These are phyloP conservation scores for Trifolium repens DNA, from an alignment of 306 rosid species.

Conservation along the genomic window DNA sequence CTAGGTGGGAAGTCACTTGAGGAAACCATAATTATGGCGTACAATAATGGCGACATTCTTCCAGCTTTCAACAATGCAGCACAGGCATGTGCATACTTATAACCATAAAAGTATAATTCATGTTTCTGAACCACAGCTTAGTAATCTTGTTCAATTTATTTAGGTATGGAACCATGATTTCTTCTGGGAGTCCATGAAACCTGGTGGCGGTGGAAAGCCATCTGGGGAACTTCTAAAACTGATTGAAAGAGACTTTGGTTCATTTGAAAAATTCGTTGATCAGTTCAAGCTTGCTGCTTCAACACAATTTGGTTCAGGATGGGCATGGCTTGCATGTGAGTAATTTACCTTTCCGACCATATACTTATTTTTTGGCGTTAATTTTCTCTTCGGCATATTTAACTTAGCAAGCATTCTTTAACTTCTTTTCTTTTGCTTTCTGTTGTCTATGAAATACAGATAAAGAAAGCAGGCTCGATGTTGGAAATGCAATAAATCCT, in stretches of 20 bases:
- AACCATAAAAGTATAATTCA: not conserved
- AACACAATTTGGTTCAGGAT: slow-evolving; percentile 95
- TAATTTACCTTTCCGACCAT: slow-evolving; percentile 28
- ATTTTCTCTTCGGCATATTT: slow-evolving; percentile 27
- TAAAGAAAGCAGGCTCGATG: slow-evolving; percentile 68
- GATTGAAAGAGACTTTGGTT: slow-evolving; percentile 87
- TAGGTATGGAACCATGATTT: slow-evolving; percentile 95
- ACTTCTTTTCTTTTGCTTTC: not conserved
- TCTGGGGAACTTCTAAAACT: slow-evolving; percentile 80
- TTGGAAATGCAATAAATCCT: slow-evolving; percentile 79
- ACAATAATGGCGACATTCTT: slow-evolving; percentile 80
- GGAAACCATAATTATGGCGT: slow-evolving; percentile 55
- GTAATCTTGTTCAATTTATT: slow-evolving; percentile 24
- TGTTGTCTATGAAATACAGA: slow-evolving; percentile 45
- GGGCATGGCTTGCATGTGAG: slow-evolving; percentile 98
- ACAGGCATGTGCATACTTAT: slow-evolving; percentile 56
- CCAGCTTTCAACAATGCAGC: slow-evolving; percentile 92
- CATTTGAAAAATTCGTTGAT: slow-evolving; percentile 65
- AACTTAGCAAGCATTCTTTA: not conserved
- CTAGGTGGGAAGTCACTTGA: slow-evolving; percentile 66
- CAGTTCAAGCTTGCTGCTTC: slow-evolving; percentile 73
- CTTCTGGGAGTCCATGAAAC: slow-evolving; percentile 96
- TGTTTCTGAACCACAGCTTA: slow-evolving; percentile 2
- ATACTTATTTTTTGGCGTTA: slow-evolving; percentile 31
- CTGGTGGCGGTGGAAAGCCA: slow-evolving; percentile 85